Evolutionary conservation across 176 grass and related monocot species (phyloP).

Genomic region (Bothriochloa decipiens): DNA sequence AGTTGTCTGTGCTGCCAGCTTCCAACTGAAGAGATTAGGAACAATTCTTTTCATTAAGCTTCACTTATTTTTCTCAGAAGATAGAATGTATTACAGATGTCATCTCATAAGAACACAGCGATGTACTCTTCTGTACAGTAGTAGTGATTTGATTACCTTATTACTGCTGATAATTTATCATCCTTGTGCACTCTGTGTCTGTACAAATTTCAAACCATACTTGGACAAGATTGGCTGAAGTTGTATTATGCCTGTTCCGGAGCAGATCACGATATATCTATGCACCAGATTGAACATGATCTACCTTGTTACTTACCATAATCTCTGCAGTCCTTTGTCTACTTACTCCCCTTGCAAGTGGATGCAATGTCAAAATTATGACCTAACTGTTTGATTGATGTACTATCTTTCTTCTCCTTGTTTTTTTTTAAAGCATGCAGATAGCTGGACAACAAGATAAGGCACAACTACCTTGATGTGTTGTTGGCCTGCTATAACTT

Average conservation of each 20-base stretch:
- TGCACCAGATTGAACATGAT: not conserved
- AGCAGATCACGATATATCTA: slow-evolving; percentile 1
- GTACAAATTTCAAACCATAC: not conserved
- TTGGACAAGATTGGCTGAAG: slow-evolving; percentile 9
- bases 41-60: slow-evolving; percentile 34
- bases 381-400: slow-evolving; percentile 18
- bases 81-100: slow-evolving; percentile 29
- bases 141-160: slow-evolving; percentile 33
- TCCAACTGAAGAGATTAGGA: slow-evolving; percentile 45
- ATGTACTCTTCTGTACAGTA: slow-evolving; percentile 35
- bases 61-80: slow-evolving; percentile 35
- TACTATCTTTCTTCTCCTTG: not conserved
- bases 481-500: slow-evolving; percentile 12
- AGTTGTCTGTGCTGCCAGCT: slow-evolving; percentile 34
- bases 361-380: slow-evolving; percentile 13
- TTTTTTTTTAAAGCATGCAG: slow-evolving; percentile 3
- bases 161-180: slow-evolving; percentile 4
- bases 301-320: not conserved
- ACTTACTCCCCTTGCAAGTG: not conserved
- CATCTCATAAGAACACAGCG: slow-evolving; percentile 5
- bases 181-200: slow-evolving; percentile 12
- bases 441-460: slow-evolving; percentile 5
- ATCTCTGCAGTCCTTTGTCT: slow-evolving; percentile 1
- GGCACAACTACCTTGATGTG: not conserved
- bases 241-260: slow-evolving; percentile 1